Conservation (phyloP, 2,329 filamentous ascomycete species). For the Aotearoamyces nothofagi region DNA sequence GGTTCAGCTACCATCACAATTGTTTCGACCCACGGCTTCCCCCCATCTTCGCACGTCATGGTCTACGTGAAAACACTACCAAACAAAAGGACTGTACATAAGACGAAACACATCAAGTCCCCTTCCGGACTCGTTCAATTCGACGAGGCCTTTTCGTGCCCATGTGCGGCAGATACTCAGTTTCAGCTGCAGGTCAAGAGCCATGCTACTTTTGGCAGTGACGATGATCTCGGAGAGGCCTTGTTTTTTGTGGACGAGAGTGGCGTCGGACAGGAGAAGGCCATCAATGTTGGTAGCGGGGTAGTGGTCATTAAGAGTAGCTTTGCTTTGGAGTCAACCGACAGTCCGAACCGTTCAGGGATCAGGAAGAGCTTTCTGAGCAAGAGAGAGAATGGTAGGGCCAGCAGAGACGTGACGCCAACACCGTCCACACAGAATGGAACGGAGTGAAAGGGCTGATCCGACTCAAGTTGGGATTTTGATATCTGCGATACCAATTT, state of each 20-base stretch:
- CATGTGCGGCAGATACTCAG: conserved; percentile 65
- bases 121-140: conserved; percentile 49
- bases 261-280: conserved; percentile 51
- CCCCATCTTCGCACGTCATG: conserved; percentile 63
- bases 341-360: conserved; percentile 23
- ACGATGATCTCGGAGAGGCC: conserved; percentile 71
- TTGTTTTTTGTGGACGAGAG: conserved; percentile 87
- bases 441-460: too few relatives aligned
- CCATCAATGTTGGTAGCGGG: conserved; percentile 58
- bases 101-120: conserved; percentile 82
- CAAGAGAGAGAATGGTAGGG: conserved; percentile 28
- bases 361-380: conserved; percentile 38
- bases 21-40: conserved; percentile 64
- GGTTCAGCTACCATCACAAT: conserved; percentile 73
- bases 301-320: conserved; percentile 58
- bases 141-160: conserved; percentile 62
- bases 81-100: conserved; percentile 70
- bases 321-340: conserved; percentile 31
- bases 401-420: conserved; percentile 28
- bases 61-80: conserved; percentile 53
- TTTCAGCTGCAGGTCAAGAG: conserved; percentile 81
- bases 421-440: too few relatives aligned
- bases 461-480: too few relatives aligned
- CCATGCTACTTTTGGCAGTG: conserved; percentile 70
- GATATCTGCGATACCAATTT: too few relatives aligned